A percentile compares a stretch with the other conserved stretches of the same genome.
Conservation (phyloP, 2,329 filamentous ascomycete genomes). For the Shiraia sp. region DNA sequence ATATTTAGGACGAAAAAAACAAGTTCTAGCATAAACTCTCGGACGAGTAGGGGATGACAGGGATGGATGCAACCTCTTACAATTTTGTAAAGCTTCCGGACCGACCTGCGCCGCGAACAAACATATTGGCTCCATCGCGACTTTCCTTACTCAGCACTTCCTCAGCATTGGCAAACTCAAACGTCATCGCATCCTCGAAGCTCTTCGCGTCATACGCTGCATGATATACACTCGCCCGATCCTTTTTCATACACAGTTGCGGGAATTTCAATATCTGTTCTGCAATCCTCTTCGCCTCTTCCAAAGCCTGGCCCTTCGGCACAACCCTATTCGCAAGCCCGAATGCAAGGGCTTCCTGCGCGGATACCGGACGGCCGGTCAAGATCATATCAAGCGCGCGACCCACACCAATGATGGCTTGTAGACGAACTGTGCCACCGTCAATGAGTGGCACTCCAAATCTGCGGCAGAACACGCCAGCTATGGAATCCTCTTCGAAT, state of each 20-base stretch:
- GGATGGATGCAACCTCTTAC: background rate
- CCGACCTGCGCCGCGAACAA: constrained; percentile 47
- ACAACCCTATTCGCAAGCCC: constrained; percentile 60
- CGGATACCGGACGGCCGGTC: constrained; percentile 55
- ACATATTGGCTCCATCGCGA: constrained; percentile 46
- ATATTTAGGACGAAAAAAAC: too few species aligned
- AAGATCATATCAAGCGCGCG: constrained; percentile 62
- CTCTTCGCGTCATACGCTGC: constrained; percentile 53
- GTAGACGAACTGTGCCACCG: constrained; percentile 58
- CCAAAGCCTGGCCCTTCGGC: constrained; percentile 51
- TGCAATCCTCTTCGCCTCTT: constrained; percentile 55
- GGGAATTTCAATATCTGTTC: constrained; percentile 55
- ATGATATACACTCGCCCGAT: constrained; percentile 56
- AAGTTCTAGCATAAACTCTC: background rate
- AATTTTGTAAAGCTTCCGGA: constrained; percentile 39
- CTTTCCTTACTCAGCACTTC: constrained; percentile 51
- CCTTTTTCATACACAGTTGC: constrained; percentile 56
- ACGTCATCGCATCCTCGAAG: constrained; percentile 55
- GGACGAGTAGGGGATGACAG: background rate
- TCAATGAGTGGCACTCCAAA: constrained; percentile 58
- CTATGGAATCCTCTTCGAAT: constrained; percentile 57
- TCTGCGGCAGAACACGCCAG: constrained; percentile 61
- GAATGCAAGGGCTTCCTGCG: constrained; percentile 56
- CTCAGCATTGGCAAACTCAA: constrained; percentile 53
- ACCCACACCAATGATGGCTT: constrained; percentile 56